Conservation (phyloP, 352 stramenopile genomes). For the Globisporangium megalacanthum region DNA sequence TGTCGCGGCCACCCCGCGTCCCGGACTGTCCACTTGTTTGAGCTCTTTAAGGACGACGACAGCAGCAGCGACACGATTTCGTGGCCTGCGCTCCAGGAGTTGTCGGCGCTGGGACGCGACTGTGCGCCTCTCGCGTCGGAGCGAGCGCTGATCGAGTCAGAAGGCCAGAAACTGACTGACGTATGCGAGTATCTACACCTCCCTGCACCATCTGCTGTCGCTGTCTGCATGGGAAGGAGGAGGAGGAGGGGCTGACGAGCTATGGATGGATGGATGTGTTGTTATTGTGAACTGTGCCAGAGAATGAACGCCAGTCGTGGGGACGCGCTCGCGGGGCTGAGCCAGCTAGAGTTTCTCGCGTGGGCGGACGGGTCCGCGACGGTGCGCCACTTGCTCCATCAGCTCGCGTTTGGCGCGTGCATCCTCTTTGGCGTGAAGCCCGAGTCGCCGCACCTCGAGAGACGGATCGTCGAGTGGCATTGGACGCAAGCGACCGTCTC, state of each 20-base stretch:
- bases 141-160: conserved; percentile 14
- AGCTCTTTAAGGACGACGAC: conserved; percentile 39
- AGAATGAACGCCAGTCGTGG: background rate
- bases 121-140: conserved; percentile 19
- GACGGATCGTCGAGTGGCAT: conserved; percentile 67
- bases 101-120: conserved; percentile 26
- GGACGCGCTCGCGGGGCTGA: conserved; percentile 12
- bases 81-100: conserved; percentile 33
- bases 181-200: conserved; percentile 18
- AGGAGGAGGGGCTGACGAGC: background rate
- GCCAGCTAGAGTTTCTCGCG: conserved; percentile 39
- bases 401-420: conserved; percentile 68
- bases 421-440: conserved; percentile 77
- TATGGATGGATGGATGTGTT: background rate
- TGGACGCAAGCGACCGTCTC: conserved; percentile 48
- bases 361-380: conserved; percentile 36
- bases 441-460: conserved; percentile 54
- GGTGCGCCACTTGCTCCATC: conserved; percentile 54
- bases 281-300: background rate
- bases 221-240: background rate
- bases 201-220: background rate
- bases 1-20: conserved; percentile 43
- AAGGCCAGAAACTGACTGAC: conserved; percentile 38
- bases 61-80: conserved; percentile 17
- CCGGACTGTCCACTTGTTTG: conserved; percentile 46